Evolutionary conservation across 169 alveolate genomes (phyloP), one percentile per base, ranked within the genome.

Genomic region (Cryptosporidium ubiquitum): DNA sequence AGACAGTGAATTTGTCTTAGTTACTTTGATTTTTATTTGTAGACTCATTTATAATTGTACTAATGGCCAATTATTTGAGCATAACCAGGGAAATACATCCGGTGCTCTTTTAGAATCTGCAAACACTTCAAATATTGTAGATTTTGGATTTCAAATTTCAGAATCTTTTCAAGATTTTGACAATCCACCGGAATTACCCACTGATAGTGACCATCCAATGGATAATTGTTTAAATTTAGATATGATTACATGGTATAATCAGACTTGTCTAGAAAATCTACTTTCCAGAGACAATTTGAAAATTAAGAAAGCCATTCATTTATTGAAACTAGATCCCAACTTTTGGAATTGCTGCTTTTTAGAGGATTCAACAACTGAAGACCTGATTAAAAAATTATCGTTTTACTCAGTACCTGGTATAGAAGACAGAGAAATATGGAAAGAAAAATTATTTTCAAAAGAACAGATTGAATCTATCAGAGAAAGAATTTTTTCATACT

Each of bases 331-430:
- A 9, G 89, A 79, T 23, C 89, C 89, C 3, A 42, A 61, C 37
- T 26, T 79, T 64, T 79, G 89, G 89, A 60, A 64, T 58, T 20
- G 64, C 29, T 79, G 89, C 20, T 29, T 79, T 61, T 79, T 79
- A 42, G 73, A 58, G 16, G 44, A 61, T 16, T 23, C 14, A 16
- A 60, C 20, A 5, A 0, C 37, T 18, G 61, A 79, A 44, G 57
- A 55, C 5, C 51, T 73, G 10, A 33, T 55, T 33, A 23, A 55
- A 16, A 31, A n/a, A 3, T 37, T 51, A 18, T 52, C 85, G 16
- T 23, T 10, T n/a, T 55, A 52, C 47, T 31, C 29, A 16, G 58
- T 44, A 16, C 31, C 61, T 57, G 51, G 51, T 6, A 52, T 73
- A 31, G 61, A 51, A 37, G 85, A 73, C 1, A 73, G 85, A 37